Base-by-base conservation (phyloP, 768 basidiomycete genomes). In the Hypholoma fasciculare region DNA sequence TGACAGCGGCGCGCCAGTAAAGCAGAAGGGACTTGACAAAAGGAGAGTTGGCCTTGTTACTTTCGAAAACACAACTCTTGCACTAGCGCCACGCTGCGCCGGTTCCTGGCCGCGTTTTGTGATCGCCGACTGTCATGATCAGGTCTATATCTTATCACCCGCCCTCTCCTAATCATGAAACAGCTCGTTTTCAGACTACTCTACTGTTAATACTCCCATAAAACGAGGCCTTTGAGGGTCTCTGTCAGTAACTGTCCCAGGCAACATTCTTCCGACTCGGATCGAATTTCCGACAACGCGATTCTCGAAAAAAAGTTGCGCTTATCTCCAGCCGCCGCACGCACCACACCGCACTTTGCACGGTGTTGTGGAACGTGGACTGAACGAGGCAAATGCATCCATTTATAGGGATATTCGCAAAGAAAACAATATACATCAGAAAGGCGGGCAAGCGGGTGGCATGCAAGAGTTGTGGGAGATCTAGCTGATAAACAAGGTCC, bases 301-400 rank as follows among this genome's bases (percentile, higher is more conserved):
- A 50, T 59, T 54, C 58, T 54, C 52, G 43, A 43, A 49, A 48
- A 23, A 19, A 50, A 37, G 23, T 20, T 47, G 37, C n/a, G 47
- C 19, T 19, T 37, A 47, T 34, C 34, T 20, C 30, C 54, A 47
- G 20, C 20, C n/a, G 47, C 52, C 52, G 30, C 30, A 34, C 30
- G 30, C 30, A 34, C 30, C 30, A 34, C 30, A 34, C 30, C 9
- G 30, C 30, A 34, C 30, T 34, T 9, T 34, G 30, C 30, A 34
- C 38, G 57, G 34, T 49, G 51, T 52, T 58, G 53, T 36, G 59
- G 57, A 69, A 66, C 66, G 66, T 67, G 68, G 55, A 47, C n/a
- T 20, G 60, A 55, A 57, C 54, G 65, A 69, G 66, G 66, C 63
- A 60, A 56, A 27, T 26, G 44, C 16, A 38, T 52, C 60, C 56